These are phyloP conservation scores for Amniculicola lignicola DNA, from an alignment of 495 filamentous ascomycete species.

Conservation along the genomic window DNA sequence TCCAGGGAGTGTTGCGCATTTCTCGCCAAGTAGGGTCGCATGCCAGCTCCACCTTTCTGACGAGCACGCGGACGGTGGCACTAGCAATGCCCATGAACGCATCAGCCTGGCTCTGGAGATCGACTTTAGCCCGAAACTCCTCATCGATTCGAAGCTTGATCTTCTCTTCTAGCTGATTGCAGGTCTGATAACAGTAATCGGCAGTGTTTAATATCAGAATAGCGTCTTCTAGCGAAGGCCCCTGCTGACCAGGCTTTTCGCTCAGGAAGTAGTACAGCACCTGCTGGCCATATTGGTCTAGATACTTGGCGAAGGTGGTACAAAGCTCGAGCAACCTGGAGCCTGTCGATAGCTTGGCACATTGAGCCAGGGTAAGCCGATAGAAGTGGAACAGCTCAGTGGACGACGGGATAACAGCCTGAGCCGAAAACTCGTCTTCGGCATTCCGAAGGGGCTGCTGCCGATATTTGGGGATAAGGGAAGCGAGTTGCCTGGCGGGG, in stretches of 20 bases:
- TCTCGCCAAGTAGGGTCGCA: slow-evolving; percentile 89
- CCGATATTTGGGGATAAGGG: slow-evolving; percentile 85
- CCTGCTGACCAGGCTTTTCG: slow-evolving; percentile 46
- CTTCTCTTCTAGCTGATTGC: slow-evolving; percentile 87
- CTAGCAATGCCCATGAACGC: slow-evolving; percentile 93
- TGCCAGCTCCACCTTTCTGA: slow-evolving; percentile 74
- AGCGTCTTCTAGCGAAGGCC: slow-evolving; percentile 69
- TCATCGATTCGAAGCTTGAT: slow-evolving; percentile 85
- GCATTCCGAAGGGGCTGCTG: slow-evolving; percentile 72
- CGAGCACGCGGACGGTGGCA: slow-evolving; percentile 78
- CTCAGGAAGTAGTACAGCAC: slow-evolving; percentile 75
- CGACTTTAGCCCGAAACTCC: slow-evolving; percentile 68
- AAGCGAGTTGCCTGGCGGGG: slow-evolving; percentile 61
- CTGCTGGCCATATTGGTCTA: slow-evolving; percentile 93
- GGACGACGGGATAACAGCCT: slow-evolving; percentile 87
- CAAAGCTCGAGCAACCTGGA: slow-evolving; percentile 81
- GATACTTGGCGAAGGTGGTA: slow-evolving; percentile 82
- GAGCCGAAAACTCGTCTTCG: slow-evolving; percentile 89
- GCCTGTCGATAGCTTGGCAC: slow-evolving; percentile 91
- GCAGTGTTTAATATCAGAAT: slow-evolving; percentile 91
- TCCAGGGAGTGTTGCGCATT: slow-evolving; percentile 97
- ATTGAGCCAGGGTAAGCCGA: slow-evolving; percentile 83
- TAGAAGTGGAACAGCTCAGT: slow-evolving; percentile 98
- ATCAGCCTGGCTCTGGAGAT: slow-evolving; percentile 89
- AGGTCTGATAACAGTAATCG: slow-evolving; percentile 94